Base-by-base conservation (phyloP, 495 filamentous ascomycete species). In the Penicillium paxilli region DNA sequence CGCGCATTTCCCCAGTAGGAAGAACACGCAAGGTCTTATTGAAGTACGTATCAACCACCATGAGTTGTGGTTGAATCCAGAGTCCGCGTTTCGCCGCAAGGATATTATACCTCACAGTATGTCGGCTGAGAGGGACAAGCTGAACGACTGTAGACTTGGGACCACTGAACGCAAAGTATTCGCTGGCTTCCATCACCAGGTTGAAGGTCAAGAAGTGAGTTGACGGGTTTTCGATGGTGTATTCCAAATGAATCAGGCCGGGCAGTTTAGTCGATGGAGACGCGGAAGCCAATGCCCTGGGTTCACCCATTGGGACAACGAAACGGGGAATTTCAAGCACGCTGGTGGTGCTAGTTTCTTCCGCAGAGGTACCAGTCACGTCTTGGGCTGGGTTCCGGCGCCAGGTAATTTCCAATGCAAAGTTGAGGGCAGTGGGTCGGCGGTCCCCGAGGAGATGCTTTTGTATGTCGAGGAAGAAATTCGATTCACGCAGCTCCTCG, bases 181-280 rank as follows among this genome's bases (percentile, higher is more conserved):
- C 91, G 62, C 82, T 90, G 1, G 91, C 86, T 57, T 99, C 95
- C 91, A 99, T 96, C 9, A 83, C 81, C 25, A 96, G 65, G 19
- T 86, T 89, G 70, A 99, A 98, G 0, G 91, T 95, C 17, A 99
- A 80, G 68, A 94, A 92, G 63, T 98, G 93, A 63, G 84, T 87
- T 2, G 95, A 96, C 4, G 94, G 89, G 65, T 99, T 99, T 66
- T 99, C 94, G 55, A 98, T 80, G 6, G 84, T 88, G 58, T 96
- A 89, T 23, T 79, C 71, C 17, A 88, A 63, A 33, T 80, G 77
- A 4, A 84, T 71, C 30, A 81, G 53, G 2, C 68, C 70, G 1
- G 78, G 58, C 20, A 77, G 56, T n/a, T 50, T 57, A n/a, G 40
- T 55, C 11, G 65, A 81, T 46, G 83, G 70, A 0, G 73, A 73